Percentiles rank a stretch among this genome's conserved stretches.
Conservation (phyloP, 345 rosid genomes). For the Gossypium anomalum region DNA sequence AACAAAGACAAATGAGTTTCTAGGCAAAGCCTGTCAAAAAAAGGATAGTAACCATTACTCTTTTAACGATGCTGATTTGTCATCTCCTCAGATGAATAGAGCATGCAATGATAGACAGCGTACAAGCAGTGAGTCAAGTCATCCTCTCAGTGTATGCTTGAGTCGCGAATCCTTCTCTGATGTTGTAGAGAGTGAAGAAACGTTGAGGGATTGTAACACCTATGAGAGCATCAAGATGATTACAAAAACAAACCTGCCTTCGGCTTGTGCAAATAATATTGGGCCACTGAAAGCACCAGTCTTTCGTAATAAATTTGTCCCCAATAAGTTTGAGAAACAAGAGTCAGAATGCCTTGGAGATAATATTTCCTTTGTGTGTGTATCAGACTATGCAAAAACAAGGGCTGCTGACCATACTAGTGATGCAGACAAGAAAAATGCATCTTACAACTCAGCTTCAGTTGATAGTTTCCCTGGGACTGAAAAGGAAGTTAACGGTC, state of each 20-base stretch:
- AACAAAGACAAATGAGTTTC: conserved; percentile 8
- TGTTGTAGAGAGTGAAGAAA: conserved; percentile 20
- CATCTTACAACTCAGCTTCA: conserved; percentile 17
- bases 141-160: conserved; percentile 26
- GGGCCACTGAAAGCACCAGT: neutral
- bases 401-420: conserved; percentile 3
- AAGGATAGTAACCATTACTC: conserved; percentile 13
- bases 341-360: conserved; percentile 21
- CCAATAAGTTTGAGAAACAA: conserved; percentile 9
- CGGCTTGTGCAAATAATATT: neutral
- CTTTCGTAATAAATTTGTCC: neutral
- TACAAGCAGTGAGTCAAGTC: conserved; percentile 23
- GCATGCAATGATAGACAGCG: conserved; percentile 12
- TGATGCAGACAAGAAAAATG: conserved; percentile 11
- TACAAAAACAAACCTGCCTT: neutral
- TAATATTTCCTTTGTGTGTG: conserved; percentile 21
- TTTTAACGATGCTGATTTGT: conserved; percentile 11
- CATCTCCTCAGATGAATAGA: neutral
- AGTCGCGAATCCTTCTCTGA: conserved; percentile 25
- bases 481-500: conserved; percentile 14
- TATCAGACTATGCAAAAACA: neutral
- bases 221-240: conserved; percentile 8
- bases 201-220: conserved; percentile 7
- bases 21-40: conserved; percentile 15
- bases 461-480: conserved; percentile 1